phyloP scores from a whole-genome alignment of 2,329 filamentous ascomycete species.

The Fusarium penzigii region DNA sequence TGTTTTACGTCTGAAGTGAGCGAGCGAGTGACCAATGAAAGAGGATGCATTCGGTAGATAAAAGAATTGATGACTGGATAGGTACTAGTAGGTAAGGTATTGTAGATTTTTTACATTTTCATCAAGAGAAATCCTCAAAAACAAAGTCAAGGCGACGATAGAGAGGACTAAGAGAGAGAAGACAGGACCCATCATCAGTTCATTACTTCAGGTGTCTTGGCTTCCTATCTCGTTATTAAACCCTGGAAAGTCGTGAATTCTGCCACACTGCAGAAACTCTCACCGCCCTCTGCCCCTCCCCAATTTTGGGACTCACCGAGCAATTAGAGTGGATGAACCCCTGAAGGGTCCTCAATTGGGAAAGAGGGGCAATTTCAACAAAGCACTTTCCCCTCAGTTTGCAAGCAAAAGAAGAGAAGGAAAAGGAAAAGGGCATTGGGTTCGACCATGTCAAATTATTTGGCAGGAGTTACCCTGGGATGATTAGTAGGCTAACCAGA shows the following conservation, averaged over 20 bases:
- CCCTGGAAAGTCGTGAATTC: conserved; percentile 6
- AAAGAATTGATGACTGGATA: too few species aligned
- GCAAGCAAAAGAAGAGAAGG: conserved; percentile 2
- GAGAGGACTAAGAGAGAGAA: too few species aligned
- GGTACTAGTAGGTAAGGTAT: too few species aligned
- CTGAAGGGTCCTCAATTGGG: conserved; percentile 17
- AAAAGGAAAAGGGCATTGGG: too few species aligned
- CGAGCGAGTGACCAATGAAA: too few species aligned
- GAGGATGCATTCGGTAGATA: too few species aligned
- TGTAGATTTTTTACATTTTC: too few species aligned
- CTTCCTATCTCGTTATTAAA: conserved; percentile 1
- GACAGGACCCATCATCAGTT: too few species aligned
- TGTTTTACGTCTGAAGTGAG: too few species aligned
- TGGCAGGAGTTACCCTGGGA: neutral
- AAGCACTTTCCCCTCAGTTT: neutral
- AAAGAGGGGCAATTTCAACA: conserved; percentile 25
- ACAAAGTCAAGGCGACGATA: too few species aligned
- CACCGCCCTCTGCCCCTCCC: conserved; percentile 19
- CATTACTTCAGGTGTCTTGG: neutral
- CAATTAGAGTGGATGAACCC: conserved; percentile 10
- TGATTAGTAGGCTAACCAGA: neutral
- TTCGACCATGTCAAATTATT: neutral
- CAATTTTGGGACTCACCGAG: conserved; percentile 28
- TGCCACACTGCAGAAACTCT: neutral
- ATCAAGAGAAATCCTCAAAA: too few species aligned